Evolutionary conservation across 768 basidiomycete genomes (phyloP), one percentile per base, ranked within the genome.

Genomic region (Clathrus columnatus): DNA sequence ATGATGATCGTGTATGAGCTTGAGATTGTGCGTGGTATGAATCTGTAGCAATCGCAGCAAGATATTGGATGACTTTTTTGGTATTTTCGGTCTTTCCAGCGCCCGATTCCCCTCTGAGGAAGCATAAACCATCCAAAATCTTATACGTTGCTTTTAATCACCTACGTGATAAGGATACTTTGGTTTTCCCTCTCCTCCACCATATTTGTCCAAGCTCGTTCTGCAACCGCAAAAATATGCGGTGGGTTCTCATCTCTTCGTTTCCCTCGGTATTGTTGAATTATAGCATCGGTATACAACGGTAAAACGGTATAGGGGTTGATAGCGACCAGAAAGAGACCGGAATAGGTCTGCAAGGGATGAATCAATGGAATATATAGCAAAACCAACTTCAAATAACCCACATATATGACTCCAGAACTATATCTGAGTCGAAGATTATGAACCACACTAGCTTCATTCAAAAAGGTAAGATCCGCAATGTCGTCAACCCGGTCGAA

Each of bases 1-100:
- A 85, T 1, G 83, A 75, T 4, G 85, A 78, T 48, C 82, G 82
- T 7, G 84, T 80, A 65, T 89, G 86, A 0, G 85, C 79, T 20
- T 78, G 69, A 2, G 75, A 65, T 16, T 75, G 65, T 7, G 80
- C 73, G 17, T 73, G 71, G 62, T 88, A 81, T 1, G 79, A 74
- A 62, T 93, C 90, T 10, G 90, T 82, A 1, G 96, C 96, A 61
- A 98, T 36, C 14, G 91, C 96, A 16, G 96, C 96, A 62, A 99
- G 95, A 70, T 98, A 99, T 68, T 98, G 96, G 53, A 99, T 99
- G 64, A 98, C 95, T 66, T 98, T 98, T 78, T 99, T 98, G 14
- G 88, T 90, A 11, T 36, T 36, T 67, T 98, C 96, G 1, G 96
- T 99, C 76, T 98, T 99, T 44, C 96, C 96, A 3, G 96, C 96